Percentiles rank a stretch among this genome's conserved stretches.
phyloP scores from a whole-genome alignment of 768 basidiomycete species.

The Suillus sp. region DNA sequence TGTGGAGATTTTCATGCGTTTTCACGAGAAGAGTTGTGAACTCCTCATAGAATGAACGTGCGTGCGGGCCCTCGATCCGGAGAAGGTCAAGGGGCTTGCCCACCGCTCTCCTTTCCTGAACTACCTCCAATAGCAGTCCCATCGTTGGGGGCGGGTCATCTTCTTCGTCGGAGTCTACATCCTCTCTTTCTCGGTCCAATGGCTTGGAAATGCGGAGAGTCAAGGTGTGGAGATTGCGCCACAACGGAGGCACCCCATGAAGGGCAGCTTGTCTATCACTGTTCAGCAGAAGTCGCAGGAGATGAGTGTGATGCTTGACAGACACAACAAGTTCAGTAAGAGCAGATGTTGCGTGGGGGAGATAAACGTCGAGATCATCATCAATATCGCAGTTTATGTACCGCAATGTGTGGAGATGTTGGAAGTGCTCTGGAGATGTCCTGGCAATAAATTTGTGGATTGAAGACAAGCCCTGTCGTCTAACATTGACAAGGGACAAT shows the following conservation, averaged over 20 bases:
- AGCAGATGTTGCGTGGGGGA: conserved; percentile 34
- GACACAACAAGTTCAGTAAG: conserved; percentile 38
- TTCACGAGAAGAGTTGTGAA: conserved; percentile 28
- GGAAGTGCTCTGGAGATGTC: conserved; percentile 37
- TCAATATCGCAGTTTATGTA: conserved; percentile 39
- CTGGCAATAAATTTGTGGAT: conserved; percentile 40
- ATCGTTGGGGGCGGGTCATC: conserved; percentile 34
- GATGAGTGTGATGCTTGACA: conserved; percentile 34
- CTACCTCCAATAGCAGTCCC: conserved; percentile 34
- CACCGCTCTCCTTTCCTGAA: conserved; percentile 34
- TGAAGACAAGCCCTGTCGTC: conserved; percentile 31
- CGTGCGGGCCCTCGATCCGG: conserved; percentile 30
- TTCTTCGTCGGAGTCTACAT: conserved; percentile 33
- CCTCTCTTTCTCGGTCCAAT: conserved; percentile 35
- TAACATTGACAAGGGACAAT: conserved; percentile 29
- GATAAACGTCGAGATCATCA: conserved; percentile 38
- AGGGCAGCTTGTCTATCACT: conserved; percentile 37
- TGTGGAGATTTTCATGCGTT: conserved; percentile 29
- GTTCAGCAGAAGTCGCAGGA: conserved; percentile 35
- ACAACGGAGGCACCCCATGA: conserved; percentile 33
- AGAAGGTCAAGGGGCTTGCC: conserved; percentile 28
- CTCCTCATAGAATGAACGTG: conserved; percentile 29
- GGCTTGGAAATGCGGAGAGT: conserved; percentile 30
- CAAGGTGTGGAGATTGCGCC: conserved; percentile 34
- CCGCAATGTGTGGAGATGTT: conserved; percentile 32